Conservation (phyloP, 2,329 filamentous ascomycete genomes). For the Fusarium sp. region DNA sequence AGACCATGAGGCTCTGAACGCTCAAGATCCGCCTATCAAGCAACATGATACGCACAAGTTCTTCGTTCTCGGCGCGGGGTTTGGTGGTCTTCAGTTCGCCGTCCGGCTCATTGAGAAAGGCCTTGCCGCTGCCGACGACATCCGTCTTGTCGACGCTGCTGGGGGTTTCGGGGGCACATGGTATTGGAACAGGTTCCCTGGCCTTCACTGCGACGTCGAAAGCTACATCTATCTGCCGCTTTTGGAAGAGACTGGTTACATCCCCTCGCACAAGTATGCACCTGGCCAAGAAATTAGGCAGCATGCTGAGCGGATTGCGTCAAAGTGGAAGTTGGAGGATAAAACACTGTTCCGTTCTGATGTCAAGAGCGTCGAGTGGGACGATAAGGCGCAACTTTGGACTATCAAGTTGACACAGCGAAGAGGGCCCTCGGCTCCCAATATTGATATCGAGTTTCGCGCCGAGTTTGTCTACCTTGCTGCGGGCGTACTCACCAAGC, state of each 20-base stretch:
- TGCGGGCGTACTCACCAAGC: constrained; percentile 3
- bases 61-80: neutral
- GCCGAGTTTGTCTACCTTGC: constrained; percentile 9
- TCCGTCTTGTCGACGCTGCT: constrained; percentile 4
- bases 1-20: constrained; percentile 8
- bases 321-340: constrained; percentile 3
- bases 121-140: constrained; percentile 5
- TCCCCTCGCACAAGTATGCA: constrained; percentile 5
- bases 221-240: constrained; percentile 23
- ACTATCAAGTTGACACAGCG: constrained; percentile 1
- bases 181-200: constrained; percentile 28
- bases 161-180: constrained; percentile 20
- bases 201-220: constrained; percentile 22
- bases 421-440: neutral
- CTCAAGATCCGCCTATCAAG: neutral
- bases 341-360: constrained; percentile 14
- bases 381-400: constrained; percentile 5
- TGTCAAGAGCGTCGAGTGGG: constrained; percentile 4
- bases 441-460: neutral
- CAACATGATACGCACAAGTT: neutral
- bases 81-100: constrained; percentile 5
- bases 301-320: constrained; percentile 2
- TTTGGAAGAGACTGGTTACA: constrained; percentile 11
- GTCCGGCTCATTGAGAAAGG: constrained; percentile 6
- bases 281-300: constrained; percentile 6